phyloP scores from a whole-genome alignment of 768 basidiomycete species.

The Pleurotus platypus region DNA sequence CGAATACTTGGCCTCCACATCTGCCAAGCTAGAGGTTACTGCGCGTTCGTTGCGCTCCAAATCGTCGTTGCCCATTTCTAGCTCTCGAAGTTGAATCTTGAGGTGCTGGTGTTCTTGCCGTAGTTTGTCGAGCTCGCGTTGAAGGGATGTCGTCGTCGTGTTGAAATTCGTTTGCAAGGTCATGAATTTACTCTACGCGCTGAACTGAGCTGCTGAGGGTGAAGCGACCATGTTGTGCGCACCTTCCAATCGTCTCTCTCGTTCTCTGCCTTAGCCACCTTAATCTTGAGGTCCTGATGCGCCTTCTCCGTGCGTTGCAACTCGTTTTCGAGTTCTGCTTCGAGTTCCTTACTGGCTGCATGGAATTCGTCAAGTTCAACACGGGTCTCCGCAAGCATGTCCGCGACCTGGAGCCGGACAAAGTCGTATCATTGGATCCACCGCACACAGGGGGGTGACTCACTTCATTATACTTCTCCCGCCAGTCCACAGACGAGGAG shows the following conservation, averaged over 20 bases:
- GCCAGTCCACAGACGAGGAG: conserved; percentile 63
- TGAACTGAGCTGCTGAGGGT: conserved; percentile 6
- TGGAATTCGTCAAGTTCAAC: conserved; percentile 87
- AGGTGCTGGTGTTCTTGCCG: conserved; percentile 69
- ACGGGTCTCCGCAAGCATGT: conserved; percentile 82
- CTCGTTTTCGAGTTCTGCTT: conserved; percentile 91
- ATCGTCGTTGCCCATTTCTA: conserved; percentile 98
- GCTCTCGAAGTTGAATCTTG: conserved; percentile 76
- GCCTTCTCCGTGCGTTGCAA: conserved; percentile 84
- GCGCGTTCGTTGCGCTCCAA: conserved; percentile 92
- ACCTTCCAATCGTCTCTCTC: conserved; percentile 96
- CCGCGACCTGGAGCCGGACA: conserved; percentile 46
- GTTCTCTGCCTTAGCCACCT: conserved; percentile 62
- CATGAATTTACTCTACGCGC: conserved; percentile 72
- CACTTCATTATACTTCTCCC: conserved; percentile 72
- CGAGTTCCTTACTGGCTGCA: conserved; percentile 83
- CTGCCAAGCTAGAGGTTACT: conserved; percentile 76
- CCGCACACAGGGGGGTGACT: conserved; percentile 8
- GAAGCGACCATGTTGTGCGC: conserved; percentile 17
- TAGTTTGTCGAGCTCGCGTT: conserved; percentile 83
- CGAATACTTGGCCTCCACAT: conserved; percentile 86
- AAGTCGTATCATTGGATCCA: too few relatives aligned
- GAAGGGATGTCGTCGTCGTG: conserved; percentile 84
- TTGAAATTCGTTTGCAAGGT: conserved; percentile 87
- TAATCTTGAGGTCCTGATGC: conserved; percentile 75